Evolutionary conservation across 2,329 filamentous ascomycete species (phyloP).

Genomic region (Trichophyton schoenleinii): DNA sequence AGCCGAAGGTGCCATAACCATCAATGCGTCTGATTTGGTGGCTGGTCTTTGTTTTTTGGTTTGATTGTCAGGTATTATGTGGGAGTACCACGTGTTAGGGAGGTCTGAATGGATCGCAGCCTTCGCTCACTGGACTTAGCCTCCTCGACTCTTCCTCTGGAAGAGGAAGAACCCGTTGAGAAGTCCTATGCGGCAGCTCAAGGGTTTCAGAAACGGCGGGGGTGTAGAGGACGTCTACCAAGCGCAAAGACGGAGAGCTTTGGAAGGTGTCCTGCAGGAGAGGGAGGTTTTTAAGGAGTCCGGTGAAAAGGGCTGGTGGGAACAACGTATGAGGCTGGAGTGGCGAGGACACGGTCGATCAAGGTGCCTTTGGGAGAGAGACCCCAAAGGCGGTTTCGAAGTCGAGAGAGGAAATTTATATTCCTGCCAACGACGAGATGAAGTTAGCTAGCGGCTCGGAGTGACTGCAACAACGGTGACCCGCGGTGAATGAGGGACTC

Average conservation of each 20-base stretch:
- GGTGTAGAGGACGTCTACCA: constrained; percentile 21
- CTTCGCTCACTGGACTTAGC: constrained; percentile 84
- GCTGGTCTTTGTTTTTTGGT: background rate
- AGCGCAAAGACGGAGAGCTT: constrained; percentile 22
- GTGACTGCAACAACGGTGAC: background rate
- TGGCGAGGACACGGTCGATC: constrained; percentile 29
- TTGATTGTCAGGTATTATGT: background rate
- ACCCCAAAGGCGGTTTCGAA: constrained; percentile 25
- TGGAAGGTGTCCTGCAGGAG: constrained; percentile 3
- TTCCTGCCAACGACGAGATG: background rate
- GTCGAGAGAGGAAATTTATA: background rate
- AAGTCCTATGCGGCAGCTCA: constrained; percentile 99
- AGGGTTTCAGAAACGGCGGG: constrained; percentile 46
- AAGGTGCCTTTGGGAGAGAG: constrained; percentile 24
- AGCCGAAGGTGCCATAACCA: constrained; percentile 62
- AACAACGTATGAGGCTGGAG: constrained; percentile 6
- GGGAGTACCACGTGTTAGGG: constrained; percentile 54
- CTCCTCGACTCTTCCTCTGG: constrained; percentile 98
- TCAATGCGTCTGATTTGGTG: constrained; percentile 18
- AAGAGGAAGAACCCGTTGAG: constrained; percentile 98
- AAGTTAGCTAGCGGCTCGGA: background rate
- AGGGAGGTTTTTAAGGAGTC: constrained; percentile 9
- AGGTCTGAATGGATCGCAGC: constrained; percentile 87
- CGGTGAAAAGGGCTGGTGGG: background rate
- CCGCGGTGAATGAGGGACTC: background rate